A percentile compares a stretch with the other conserved stretches of the same genome.
Evolutionary conservation across 768 basidiomycete species (phyloP).

Genomic region (Holtermannia corniformis): DNA sequence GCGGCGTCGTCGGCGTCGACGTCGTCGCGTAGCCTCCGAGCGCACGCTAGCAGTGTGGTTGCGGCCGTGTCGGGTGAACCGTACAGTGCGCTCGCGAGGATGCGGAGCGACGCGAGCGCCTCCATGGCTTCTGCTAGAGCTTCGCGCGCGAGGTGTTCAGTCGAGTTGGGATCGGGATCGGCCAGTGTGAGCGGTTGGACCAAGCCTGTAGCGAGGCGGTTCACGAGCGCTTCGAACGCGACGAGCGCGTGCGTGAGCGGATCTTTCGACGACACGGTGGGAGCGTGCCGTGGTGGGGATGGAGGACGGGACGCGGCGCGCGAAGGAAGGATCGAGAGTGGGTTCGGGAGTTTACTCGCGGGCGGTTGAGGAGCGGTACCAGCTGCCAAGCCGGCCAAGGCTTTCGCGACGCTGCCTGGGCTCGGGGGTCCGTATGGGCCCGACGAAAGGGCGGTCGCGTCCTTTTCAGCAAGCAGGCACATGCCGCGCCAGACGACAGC

Average conservation of each 20-base stretch:
- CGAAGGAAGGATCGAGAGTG: conserved; percentile 35
- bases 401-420: conserved; percentile 29
- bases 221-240: conserved; percentile 37
- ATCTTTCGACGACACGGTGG: conserved; percentile 6
- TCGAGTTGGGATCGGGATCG: conserved; percentile 21
- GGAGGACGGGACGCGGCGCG: conserved; percentile 36
- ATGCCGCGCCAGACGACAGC: conserved; percentile 40
- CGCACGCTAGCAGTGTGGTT: conserved; percentile 11
- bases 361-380: conserved; percentile 19
- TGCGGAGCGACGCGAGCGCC: conserved; percentile 33
- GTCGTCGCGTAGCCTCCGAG: conserved; percentile 34
- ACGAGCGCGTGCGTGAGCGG: conserved; percentile 31
- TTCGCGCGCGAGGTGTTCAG: conserved; percentile 37
- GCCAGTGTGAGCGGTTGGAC: conserved; percentile 21
- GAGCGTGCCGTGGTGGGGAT: conserved; percentile 28
- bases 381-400: conserved; percentile 27
- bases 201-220: conserved; percentile 27
- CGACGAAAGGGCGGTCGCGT: no score
- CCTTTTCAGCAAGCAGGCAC: conserved; percentile 29
- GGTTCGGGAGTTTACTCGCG: conserved; percentile 28
- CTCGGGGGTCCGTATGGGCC: conserved; percentile 26
- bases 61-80: conserved; percentile 7
- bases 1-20: conserved; percentile 18
- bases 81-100: conserved; percentile 24
- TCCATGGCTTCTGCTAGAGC: conserved; percentile 39